A percentile compares a stretch with the other conserved stretches of the same genome.
These are phyloP conservation scores for Colletotrichum spinosum DNA, from an alignment of 2,329 filamentous ascomycete species.

Conservation along the genomic window DNA sequence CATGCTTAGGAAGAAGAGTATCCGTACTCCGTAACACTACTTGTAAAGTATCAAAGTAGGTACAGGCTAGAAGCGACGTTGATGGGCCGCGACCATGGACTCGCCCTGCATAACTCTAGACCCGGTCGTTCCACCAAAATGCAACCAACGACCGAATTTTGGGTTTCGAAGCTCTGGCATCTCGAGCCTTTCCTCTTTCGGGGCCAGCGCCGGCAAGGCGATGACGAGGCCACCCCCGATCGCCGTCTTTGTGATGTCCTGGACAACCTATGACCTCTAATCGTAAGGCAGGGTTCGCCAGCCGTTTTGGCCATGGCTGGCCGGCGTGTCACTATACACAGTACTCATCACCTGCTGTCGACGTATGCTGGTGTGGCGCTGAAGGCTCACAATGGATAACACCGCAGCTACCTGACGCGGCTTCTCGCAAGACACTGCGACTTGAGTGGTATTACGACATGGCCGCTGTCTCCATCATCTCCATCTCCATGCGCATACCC, in stretches of 20 bases:
- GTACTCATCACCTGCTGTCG: constrained; percentile 19
- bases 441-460: background rate
- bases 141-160: constrained; percentile 34
- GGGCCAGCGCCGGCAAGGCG: constrained; percentile 26
- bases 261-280: background rate
- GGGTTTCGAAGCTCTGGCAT: constrained; percentile 37
- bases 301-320: too few relatives aligned
- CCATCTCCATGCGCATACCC: too few relatives aligned
- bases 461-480: too few relatives aligned
- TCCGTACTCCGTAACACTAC: too few relatives aligned
- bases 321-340: constrained; percentile 15
- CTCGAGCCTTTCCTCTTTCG: constrained; percentile 32
- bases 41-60: too few relatives aligned
- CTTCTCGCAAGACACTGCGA: constrained; percentile 23
- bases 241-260: background rate
- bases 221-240: constrained; percentile 34
- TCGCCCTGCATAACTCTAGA: constrained; percentile 31
- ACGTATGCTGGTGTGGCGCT: constrained; percentile 29
- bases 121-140: constrained; percentile 36
- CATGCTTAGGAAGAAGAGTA: too few relatives aligned
- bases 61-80: too few relatives aligned
- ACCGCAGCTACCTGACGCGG: constrained; percentile 31
- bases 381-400: constrained; percentile 11
- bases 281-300: too few relatives aligned
- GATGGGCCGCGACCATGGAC: background rate